These are phyloP conservation scores for Globisporangium recalcitrans DNA, from an alignment of 352 stramenopile species.

Conservation along the genomic window DNA sequence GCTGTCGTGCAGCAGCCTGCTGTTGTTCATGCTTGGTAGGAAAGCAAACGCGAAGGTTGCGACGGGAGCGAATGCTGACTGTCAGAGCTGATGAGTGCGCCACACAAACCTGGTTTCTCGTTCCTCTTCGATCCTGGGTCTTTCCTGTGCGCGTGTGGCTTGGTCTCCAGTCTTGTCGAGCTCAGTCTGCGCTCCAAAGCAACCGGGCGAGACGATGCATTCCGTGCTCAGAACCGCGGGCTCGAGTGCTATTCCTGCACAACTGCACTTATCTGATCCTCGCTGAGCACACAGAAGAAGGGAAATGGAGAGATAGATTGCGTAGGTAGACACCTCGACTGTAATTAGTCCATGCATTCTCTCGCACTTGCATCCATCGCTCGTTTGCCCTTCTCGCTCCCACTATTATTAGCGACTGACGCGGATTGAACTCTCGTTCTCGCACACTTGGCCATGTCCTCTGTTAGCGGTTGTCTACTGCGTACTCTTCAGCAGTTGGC, in stretches of 20 bases:
- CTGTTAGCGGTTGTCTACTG: not conserved
- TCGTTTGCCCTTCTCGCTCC: not conserved
- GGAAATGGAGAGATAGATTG: not conserved
- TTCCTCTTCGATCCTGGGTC: not conserved
- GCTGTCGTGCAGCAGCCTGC: conserved; percentile 6
- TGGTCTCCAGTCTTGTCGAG: conserved; percentile 1
- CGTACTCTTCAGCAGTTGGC: not conserved
- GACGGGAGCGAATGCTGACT: conserved; percentile 8
- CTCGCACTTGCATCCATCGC: not conserved
- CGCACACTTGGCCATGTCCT: too few species aligned
- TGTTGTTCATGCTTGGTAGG: conserved; percentile 9
- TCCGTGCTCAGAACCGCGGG: not conserved
- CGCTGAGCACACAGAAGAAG: not conserved
- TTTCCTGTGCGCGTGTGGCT: not conserved
- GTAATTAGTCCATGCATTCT: not conserved
- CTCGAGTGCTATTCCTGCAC: conserved; percentile 1
- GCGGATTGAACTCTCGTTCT: not conserved
- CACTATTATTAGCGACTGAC: conserved; percentile 1
- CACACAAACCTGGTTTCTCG: not conserved
- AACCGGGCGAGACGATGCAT: not conserved
- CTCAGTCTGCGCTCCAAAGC: not conserved
- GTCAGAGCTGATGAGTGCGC: not conserved
- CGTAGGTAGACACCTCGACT: not conserved
- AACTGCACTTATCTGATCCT: not conserved
- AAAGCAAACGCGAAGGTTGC: not conserved